Conservation (phyloP, 768 basidiomycete genomes). For the Tulasnella sp. region DNA sequence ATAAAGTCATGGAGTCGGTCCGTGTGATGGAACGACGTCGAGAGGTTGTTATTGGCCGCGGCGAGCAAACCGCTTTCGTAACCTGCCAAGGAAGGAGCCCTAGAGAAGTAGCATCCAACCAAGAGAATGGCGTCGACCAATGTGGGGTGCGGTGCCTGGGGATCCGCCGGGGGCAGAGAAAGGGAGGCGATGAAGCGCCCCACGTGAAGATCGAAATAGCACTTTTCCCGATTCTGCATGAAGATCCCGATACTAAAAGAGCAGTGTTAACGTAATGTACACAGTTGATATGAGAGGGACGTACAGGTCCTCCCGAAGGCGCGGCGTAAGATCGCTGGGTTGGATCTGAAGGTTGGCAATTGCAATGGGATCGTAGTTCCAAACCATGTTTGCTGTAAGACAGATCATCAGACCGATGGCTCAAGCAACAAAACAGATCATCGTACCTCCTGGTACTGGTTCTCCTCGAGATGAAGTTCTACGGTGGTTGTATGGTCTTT, state of each 20-base stretch:
- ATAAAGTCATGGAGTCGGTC: constrained; percentile 27
- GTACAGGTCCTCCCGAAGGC: constrained; percentile 12
- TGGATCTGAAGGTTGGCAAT: neutral
- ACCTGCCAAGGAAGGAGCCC: constrained; percentile 14
- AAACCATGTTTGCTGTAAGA: constrained; percentile 19
- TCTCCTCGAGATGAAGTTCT: neutral
- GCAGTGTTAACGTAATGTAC: neutral
- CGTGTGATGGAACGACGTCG: constrained; percentile 7
- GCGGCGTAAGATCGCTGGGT: constrained; percentile 19
- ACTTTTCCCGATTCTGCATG: constrained; percentile 26
- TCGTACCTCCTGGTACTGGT: neutral
- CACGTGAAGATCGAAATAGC: constrained; percentile 26
- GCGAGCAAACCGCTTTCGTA: constrained; percentile 12
- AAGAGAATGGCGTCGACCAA: constrained; percentile 28
- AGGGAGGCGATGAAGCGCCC: constrained; percentile 23
- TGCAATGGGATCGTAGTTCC: constrained; percentile 5
- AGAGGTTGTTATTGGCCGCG: neutral
- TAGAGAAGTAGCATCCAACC: constrained; percentile 24
- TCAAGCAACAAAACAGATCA: neutral
- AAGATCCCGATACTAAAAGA: constrained; percentile 25
- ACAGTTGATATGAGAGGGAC: neutral
- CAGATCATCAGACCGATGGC: neutral
- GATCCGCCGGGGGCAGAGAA: constrained; percentile 1
- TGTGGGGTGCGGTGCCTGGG: constrained; percentile 20
- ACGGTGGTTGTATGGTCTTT: neutral